Conservation (phyloP, 306 rosid genomes). For the Mucuna pruriens region DNA sequence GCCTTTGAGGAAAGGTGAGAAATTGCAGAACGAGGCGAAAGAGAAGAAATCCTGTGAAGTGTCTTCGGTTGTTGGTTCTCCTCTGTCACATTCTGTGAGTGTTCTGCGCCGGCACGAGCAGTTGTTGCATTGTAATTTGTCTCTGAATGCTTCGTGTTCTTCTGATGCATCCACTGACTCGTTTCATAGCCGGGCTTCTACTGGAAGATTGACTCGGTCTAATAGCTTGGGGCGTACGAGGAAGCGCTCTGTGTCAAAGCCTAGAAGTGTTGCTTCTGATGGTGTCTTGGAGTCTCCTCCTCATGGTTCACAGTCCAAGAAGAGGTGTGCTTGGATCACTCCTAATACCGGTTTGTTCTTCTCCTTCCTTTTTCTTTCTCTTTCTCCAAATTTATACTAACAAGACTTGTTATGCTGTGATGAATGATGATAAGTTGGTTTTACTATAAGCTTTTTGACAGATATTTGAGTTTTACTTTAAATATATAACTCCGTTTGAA, state of each 20-base stretch:
- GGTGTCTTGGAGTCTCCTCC: constrained; percentile 65
- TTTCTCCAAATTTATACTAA: background rate
- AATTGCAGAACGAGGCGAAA: constrained; percentile 48
- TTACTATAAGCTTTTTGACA: background rate
- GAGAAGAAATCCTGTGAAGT: constrained; percentile 60
- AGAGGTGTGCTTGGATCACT: constrained; percentile 84
- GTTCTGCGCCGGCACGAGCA: constrained; percentile 78
- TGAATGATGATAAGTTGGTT: background rate
- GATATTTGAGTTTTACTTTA: constrained; percentile 5
- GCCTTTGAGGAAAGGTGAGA: constrained; percentile 64
- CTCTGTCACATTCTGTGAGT: constrained; percentile 56
- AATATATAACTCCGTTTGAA: background rate
- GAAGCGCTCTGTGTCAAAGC: constrained; percentile 62
- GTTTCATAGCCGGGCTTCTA: constrained; percentile 77
- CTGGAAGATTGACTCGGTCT: constrained; percentile 72
- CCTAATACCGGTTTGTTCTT: constrained; percentile 70
- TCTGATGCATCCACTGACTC: constrained; percentile 90
- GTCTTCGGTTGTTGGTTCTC: constrained; percentile 46
- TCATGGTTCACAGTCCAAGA: constrained; percentile 56
- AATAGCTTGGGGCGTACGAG: constrained; percentile 62
- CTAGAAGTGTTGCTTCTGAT: constrained; percentile 79
- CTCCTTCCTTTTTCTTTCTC: constrained; percentile 18
- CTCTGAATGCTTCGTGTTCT: constrained; percentile 80
- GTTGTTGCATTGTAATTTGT: constrained; percentile 64
- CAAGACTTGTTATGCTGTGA: background rate